Evolutionary conservation across 2,329 filamentous ascomycete genomes (phyloP), one percentile per base, ranked within the genome.

Genomic region (Macrophomina pseudophaseolina): DNA sequence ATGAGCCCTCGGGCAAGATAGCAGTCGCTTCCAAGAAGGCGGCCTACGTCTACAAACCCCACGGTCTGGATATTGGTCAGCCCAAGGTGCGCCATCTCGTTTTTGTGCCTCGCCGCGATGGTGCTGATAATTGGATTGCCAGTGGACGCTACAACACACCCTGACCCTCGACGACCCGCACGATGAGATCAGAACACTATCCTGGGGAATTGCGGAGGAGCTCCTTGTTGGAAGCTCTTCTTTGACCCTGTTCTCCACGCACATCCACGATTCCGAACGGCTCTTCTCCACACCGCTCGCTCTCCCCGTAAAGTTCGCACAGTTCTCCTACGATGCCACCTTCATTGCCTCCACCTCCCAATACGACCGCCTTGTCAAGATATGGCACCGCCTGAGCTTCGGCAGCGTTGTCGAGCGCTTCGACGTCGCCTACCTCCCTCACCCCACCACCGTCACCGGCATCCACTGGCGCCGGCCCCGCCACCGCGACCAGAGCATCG

Each of bases 311-410:
- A 91, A 91, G 74, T 87, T 90, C 66, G 93, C 93, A 2, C 83
- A 85, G 8, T 88, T 97, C 71, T 97, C 94, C 1, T 92, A 92
- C 69, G 94, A 97, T 76, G 94, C 92, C 12, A 89, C 90, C 23
- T 88, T 97, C 68, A 92, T 98, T 64, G 94, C 93, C 18, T 94
- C 92, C 1, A 87, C 91, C 12, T 91, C 93, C 49, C 82, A 85
- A 59, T 88, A 92, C 74, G 95, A 98, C 77, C 86, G 90, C 62
- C 81, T 98, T 23, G 89, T 97, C 71, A 98, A 99, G 80, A 87
- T 98, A 72, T 99, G 96, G 95, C 88, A 93, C 69, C 87, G 94
- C 64, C 82, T 97, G 30, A 91, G 91, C 8, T 97, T 94, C 75
- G 93, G 93, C 14, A 86, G 88, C 0, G 90, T 93, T 67, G 91